Evolutionary conservation across 176 grass and related monocot species (phyloP).

Genomic region (Oryza glaberrima): DNA sequence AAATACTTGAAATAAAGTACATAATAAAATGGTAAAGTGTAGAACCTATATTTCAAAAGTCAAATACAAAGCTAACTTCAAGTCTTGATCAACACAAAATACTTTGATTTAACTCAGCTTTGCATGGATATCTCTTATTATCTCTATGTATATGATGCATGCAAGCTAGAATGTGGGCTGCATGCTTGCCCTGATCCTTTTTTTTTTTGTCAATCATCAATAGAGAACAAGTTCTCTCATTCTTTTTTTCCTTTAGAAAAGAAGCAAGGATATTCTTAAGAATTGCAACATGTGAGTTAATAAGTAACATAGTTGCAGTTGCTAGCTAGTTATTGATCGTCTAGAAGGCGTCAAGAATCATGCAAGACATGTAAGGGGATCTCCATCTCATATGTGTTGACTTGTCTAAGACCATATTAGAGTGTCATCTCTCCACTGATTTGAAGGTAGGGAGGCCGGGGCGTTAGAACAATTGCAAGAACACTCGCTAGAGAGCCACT

Average conservation of each 20-base stretch:
- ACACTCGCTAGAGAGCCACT: no score
- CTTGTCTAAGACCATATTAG: not conserved
- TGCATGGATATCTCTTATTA: not conserved
- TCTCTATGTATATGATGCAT: constrained; percentile 4
- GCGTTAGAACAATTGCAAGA: no score
- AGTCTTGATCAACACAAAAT: not conserved
- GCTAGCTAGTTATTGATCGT: not conserved
- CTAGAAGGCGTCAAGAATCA: constrained; percentile 39
- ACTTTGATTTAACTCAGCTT: not conserved
- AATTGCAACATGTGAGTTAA: constrained; percentile 36
- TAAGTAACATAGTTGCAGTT: not conserved
- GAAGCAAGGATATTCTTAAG: constrained; percentile 45
- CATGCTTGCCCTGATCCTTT: not conserved
- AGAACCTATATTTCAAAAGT: not conserved
- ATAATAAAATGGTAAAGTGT: not conserved
- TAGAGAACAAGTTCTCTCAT: constrained; percentile 41
- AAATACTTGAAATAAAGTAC: not conserved
- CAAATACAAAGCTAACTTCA: not conserved
- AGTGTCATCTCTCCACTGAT: no score
- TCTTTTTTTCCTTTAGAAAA: constrained; percentile 23
- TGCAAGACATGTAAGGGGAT: not conserved
- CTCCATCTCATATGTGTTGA: not conserved
- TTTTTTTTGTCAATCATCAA: constrained; percentile 35
- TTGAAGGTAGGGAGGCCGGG: no score
- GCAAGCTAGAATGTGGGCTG: constrained; percentile 10